A percentile compares a stretch with the other conserved stretches of the same genome.
These are phyloP conservation scores for Simplicillium sp. DNA, from an alignment of 2,329 filamentous ascomycete genomes.

Conservation along the genomic window DNA sequence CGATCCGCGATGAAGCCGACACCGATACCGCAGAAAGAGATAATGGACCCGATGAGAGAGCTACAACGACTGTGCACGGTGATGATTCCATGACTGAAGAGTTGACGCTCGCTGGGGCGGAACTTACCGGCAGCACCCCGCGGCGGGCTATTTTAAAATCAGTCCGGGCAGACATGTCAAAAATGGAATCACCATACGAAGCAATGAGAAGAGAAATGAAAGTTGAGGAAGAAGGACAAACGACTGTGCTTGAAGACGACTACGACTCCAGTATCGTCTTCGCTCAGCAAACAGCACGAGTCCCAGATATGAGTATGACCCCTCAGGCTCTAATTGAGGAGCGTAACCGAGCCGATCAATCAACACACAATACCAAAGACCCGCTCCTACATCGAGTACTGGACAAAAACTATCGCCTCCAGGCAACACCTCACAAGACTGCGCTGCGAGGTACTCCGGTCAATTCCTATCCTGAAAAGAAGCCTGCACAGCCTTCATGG, in stretches of 20 bases:
- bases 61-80: slow-evolving; percentile 15
- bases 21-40: slow-evolving; percentile 31
- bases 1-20: slow-evolving; percentile 47
- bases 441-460: slow-evolving; percentile 65
- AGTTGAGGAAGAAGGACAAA: slow-evolving; percentile 28
- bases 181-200: slow-evolving; percentile 71
- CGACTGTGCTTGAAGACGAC: slow-evolving; percentile 25
- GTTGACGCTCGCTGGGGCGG: slow-evolving; percentile 57
- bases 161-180: slow-evolving; percentile 45
- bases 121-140: slow-evolving; percentile 59
- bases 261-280: slow-evolving; percentile 40
- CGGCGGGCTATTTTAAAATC: slow-evolving; percentile 44
- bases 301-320: slow-evolving; percentile 56
- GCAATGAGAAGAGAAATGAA: slow-evolving; percentile 58
- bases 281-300: slow-evolving; percentile 41
- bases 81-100: slow-evolving; percentile 37
- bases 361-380: slow-evolving; percentile 43
- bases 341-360: slow-evolving; percentile 20
- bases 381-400: slow-evolving; percentile 83
- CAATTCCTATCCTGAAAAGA: slow-evolving; percentile 3
- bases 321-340: slow-evolving; percentile 35
- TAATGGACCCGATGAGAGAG: slow-evolving; percentile 25
- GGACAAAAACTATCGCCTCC: slow-evolving; percentile 90
- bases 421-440: slow-evolving; percentile 73
- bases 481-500: slow-evolving; percentile 8